Percentiles rank a stretch among this genome's conserved stretches.
These are phyloP conservation scores for Neophaeococcomyces mojaviensis DNA, from an alignment of 2,329 filamentous ascomycete species.

Conservation along the genomic window DNA sequence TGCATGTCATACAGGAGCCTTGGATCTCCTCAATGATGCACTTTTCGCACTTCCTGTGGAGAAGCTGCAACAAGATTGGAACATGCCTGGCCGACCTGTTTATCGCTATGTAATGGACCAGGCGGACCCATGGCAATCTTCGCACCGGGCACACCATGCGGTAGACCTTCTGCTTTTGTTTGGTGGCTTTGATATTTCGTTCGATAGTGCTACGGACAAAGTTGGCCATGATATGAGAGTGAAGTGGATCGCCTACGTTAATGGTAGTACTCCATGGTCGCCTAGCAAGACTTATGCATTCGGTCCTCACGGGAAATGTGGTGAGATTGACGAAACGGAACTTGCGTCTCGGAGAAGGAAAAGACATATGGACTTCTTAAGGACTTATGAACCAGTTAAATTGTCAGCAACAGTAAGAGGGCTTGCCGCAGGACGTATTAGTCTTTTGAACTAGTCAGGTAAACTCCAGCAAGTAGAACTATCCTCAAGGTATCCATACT, in stretches of 20 bases:
- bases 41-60: background rate
- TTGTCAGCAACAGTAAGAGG: no score
- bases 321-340: constrained; percentile 6
- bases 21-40: no score
- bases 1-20: no score
- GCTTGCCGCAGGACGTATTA: no score
- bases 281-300: constrained; percentile 2
- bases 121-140: background rate
- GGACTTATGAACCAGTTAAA: no score
- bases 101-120: no score
- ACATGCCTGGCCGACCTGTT: no score
- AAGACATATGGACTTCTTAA: no score
- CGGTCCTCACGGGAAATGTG: constrained; percentile 4
- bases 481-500: no score
- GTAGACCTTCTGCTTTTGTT: constrained; percentile 4
- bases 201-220: background rate
- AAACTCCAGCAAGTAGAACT: no score
- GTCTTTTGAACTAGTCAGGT: no score
- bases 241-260: constrained; percentile 9
- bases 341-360: no score
- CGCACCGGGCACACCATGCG: constrained; percentile 1
- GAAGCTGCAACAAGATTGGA: background rate
- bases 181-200: constrained; percentile 3
- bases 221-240: constrained; percentile 1
- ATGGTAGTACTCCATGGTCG: constrained; percentile 4